These are phyloP conservation scores for Dryadomyces quercus-mongolicae DNA, from an alignment of 2,329 filamentous ascomycete species.

Conservation along the genomic window DNA sequence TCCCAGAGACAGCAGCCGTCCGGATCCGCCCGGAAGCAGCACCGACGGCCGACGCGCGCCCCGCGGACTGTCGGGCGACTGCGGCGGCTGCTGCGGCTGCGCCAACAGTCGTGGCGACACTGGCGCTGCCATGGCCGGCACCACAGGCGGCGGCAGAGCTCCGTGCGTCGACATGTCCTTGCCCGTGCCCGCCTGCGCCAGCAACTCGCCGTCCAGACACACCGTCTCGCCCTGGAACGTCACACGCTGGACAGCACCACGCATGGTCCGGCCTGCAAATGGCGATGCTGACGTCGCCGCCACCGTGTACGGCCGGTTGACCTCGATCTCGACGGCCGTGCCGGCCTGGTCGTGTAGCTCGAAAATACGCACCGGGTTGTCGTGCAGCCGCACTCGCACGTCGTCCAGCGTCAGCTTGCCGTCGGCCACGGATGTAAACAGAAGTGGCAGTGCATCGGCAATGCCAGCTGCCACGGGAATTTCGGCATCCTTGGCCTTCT, in stretches of 20 bases:
- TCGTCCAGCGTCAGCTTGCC: constrained; percentile 64
- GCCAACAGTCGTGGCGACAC: background rate
- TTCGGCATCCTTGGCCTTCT: constrained; percentile 29
- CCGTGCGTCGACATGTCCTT: constrained; percentile 66
- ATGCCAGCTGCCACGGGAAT: constrained; percentile 52
- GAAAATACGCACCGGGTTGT: constrained; percentile 71
- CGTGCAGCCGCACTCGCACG: constrained; percentile 57
- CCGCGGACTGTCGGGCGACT: background rate
- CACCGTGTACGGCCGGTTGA: constrained; percentile 57
- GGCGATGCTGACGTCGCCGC: constrained; percentile 37
- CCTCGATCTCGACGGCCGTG: constrained; percentile 61
- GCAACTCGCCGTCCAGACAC: constrained; percentile 59
- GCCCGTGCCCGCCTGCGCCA: constrained; percentile 44
- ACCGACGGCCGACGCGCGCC: background rate
- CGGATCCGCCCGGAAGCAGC: background rate
- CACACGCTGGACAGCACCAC: constrained; percentile 60
- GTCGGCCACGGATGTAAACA: constrained; percentile 65
- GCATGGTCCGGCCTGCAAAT: constrained; percentile 56
- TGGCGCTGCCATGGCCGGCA: constrained; percentile 15
- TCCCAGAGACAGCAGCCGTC: constrained; percentile 24
- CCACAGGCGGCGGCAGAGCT: constrained; percentile 30
- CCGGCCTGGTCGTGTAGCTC: constrained; percentile 71
- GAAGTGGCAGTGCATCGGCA: constrained; percentile 58
- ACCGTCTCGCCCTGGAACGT: constrained; percentile 64
- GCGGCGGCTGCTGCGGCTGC: too few relatives aligned